Percentiles rank a stretch among this genome's conserved stretches.
Conservation (phyloP, 495 filamentous ascomycete genomes). For the Corynascus novoguineensis region DNA sequence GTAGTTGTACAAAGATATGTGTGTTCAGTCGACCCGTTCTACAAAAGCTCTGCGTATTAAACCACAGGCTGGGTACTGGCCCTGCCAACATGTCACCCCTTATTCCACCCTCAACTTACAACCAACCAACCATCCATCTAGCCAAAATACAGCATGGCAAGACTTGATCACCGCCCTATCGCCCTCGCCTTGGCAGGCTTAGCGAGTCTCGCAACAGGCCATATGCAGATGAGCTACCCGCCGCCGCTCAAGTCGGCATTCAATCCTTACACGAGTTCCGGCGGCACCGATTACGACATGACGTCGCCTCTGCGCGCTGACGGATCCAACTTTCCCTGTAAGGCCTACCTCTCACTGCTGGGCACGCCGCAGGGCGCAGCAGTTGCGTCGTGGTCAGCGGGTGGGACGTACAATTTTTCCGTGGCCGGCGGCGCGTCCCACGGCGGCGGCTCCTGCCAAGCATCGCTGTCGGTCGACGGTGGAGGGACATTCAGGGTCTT, state of each 20-base stretch:
- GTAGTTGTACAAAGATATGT: no score
- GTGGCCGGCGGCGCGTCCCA: slow-evolving; percentile 53
- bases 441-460: slow-evolving; percentile 61
- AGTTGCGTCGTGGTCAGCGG: slow-evolving; percentile 49
- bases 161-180: neutral
- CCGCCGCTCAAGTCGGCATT: slow-evolving; percentile 42
- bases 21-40: no score
- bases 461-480: slow-evolving; percentile 54
- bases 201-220: slow-evolving; percentile 24
- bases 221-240: slow-evolving; percentile 54
- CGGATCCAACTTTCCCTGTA: slow-evolving; percentile 57
- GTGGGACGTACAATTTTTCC: slow-evolving; percentile 50
- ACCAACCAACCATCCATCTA: neutral
- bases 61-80: no score
- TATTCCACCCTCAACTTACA: neutral
- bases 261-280: slow-evolving; percentile 39
- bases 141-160: neutral
- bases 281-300: slow-evolving; percentile 39
- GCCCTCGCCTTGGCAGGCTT: neutral
- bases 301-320: slow-evolving; percentile 44
- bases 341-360: slow-evolving; percentile 50
- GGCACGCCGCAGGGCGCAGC: slow-evolving; percentile 37
- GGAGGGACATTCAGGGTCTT: slow-evolving; percentile 46
- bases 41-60: no score
- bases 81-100: no score